Evolutionary conservation across 768 basidiomycete species (phyloP).

Genomic region (Leccinum ochraceum): DNA sequence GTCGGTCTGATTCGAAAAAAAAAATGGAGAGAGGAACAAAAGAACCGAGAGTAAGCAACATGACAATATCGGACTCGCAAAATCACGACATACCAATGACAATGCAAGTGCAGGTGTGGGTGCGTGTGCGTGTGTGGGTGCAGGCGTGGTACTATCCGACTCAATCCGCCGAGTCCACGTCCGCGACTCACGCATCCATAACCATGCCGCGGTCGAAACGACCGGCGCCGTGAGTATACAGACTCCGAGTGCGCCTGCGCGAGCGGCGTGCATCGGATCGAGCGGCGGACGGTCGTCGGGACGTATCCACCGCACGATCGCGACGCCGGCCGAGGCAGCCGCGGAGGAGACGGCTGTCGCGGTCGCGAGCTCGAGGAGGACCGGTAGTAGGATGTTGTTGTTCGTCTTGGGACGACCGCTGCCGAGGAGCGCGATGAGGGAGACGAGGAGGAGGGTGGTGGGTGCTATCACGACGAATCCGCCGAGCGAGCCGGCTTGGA

Average conservation of each 20-base stretch:
- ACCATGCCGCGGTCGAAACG: conserved; percentile 7
- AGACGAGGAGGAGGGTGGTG: conserved; percentile 1
- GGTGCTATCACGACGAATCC: conserved; percentile 17
- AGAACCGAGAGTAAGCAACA: background rate
- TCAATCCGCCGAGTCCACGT: conserved; percentile 3
- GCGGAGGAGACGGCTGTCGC: conserved; percentile 16
- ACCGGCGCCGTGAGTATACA: conserved; percentile 9
- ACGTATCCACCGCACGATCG: background rate
- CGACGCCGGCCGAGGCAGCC: conserved; percentile 11
- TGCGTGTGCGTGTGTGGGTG: background rate
- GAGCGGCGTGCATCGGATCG: conserved; percentile 17
- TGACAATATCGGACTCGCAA: background rate
- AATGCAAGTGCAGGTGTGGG: background rate
- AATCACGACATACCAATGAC: conserved; percentile 7
- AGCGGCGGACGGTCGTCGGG: background rate
- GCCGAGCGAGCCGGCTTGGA: conserved; percentile 16
- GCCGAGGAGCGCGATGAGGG: conserved; percentile 6
- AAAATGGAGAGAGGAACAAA: background rate
- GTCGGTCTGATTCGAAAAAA: background rate
- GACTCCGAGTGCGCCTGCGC: conserved; percentile 15
- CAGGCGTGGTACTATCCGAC: background rate
- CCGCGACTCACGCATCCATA: conserved; percentile 6
- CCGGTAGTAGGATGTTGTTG: background rate
- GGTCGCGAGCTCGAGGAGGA: conserved; percentile 14
- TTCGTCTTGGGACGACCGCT: conserved; percentile 2